phyloP scores from a whole-genome alignment of 2,329 filamentous ascomycete genomes.

The Elsinoe fawcettii region DNA sequence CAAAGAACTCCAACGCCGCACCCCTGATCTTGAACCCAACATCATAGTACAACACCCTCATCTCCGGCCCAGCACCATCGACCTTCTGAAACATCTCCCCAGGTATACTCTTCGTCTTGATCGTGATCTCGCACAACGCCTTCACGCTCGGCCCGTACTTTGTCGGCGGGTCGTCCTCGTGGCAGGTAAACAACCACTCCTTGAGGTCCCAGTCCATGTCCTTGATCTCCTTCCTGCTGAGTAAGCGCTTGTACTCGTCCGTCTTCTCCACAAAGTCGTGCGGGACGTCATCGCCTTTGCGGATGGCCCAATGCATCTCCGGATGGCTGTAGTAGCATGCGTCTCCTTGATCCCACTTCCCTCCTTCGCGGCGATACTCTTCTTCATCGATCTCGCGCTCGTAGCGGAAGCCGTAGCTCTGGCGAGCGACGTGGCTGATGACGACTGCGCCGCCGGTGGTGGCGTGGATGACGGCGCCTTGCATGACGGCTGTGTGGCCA shows the following conservation, averaged over 20 bases:
- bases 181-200: background rate
- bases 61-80: no score
- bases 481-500: background rate
- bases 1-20: no score
- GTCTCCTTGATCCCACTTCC: background rate
- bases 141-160: no score
- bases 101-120: no score
- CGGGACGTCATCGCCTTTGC: background rate
- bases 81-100: no score
- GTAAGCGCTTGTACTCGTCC: background rate
- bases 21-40: no score
- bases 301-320: background rate
- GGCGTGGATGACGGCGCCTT: background rate
- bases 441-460: background rate
- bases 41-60: no score
- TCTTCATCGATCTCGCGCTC: background rate
- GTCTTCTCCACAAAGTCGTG: background rate
- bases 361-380: background rate
- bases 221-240: background rate
- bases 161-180: conserved; percentile 47
- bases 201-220: background rate
- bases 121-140: no score
- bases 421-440: background rate
- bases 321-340: background rate
- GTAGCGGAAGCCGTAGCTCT: background rate